Evolutionary conservation across 2,329 filamentous ascomycete species (phyloP).

Genomic region (Hysterium pulicare): DNA sequence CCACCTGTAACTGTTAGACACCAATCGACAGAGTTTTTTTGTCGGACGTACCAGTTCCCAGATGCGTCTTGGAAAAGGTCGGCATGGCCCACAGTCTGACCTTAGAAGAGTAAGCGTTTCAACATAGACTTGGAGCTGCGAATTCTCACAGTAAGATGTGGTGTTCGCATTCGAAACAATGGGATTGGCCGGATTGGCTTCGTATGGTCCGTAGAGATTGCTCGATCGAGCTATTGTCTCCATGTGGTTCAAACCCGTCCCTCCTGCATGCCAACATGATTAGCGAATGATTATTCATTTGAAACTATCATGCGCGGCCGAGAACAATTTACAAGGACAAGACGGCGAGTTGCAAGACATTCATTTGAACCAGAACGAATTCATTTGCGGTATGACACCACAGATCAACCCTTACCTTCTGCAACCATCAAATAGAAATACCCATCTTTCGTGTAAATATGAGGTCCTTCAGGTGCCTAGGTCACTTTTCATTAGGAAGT

Average conservation of each 20-base stretch:
- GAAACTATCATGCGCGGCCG: too few relatives aligned
- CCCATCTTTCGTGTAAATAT: slow-evolving; percentile 34
- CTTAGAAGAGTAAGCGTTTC: slow-evolving; percentile 4
- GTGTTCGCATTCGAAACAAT: slow-evolving; percentile 39
- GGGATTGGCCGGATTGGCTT: slow-evolving; percentile 35
- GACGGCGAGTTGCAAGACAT: too few relatives aligned
- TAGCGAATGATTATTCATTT: too few relatives aligned
- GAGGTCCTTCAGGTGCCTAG: slow-evolving; percentile 29
- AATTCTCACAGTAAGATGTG: slow-evolving; percentile 31
- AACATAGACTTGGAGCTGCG: too few relatives aligned
- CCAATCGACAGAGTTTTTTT: neutral
- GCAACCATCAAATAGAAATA: slow-evolving; percentile 34
- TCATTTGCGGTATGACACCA: too few relatives aligned
- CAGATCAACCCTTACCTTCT: slow-evolving; percentile 26
- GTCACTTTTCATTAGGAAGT: too few relatives aligned
- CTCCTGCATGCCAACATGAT: slow-evolving; percentile 12
- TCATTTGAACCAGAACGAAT: too few relatives aligned
- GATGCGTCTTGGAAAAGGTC: slow-evolving; percentile 24
- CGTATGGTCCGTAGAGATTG: slow-evolving; percentile 36
- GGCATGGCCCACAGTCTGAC: slow-evolving; percentile 26
- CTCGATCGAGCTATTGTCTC: slow-evolving; percentile 37
- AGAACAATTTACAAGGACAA: too few relatives aligned
- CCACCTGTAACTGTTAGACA: slow-evolving; percentile 14
- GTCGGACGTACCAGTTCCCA: slow-evolving; percentile 16
- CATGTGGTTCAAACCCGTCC: slow-evolving; percentile 35